Percentiles rank a stretch among this genome's conserved stretches.
These are phyloP conservation scores for Rhodotorula babjevae DNA, from an alignment of 768 basidiomycete species.

Conservation along the genomic window DNA sequence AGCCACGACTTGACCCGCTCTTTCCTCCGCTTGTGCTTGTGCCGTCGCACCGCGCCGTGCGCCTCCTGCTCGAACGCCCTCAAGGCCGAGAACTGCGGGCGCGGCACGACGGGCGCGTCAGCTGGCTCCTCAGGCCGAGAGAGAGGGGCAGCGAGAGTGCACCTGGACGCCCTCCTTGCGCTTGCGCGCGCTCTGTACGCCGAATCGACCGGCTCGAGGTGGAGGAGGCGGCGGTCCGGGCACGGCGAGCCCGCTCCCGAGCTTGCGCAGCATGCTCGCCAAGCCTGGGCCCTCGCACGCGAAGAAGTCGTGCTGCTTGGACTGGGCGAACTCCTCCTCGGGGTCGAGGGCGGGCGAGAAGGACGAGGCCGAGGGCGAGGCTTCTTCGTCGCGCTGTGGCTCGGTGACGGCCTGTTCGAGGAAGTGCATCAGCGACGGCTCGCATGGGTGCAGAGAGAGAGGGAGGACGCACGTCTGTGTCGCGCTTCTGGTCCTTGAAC, in stretches of 20 bases:
- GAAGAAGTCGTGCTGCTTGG: slow-evolving; percentile 24
- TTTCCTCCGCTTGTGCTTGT: background rate
- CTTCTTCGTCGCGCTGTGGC: slow-evolving; percentile 29
- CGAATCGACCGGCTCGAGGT: background rate
- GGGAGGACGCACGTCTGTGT: slow-evolving; percentile 24
- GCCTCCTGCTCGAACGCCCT: slow-evolving; percentile 13
- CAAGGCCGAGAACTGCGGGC: slow-evolving; percentile 18
- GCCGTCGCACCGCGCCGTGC: background rate
- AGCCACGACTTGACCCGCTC: background rate
- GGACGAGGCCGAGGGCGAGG: background rate
- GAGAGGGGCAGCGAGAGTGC: background rate
- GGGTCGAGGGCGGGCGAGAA: background rate
- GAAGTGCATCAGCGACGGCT: background rate
- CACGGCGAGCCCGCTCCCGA: slow-evolving; percentile 14
- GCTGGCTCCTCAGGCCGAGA: no score
- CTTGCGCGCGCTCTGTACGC: background rate
- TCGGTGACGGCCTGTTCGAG: slow-evolving; percentile 22
- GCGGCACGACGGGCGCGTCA: background rate
- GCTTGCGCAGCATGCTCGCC: slow-evolving; percentile 30
- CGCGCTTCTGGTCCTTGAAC: slow-evolving; percentile 38
- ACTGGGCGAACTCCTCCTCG: slow-evolving; percentile 11
- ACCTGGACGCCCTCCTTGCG: background rate
- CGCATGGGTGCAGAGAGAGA: no score
- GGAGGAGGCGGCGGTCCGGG: no score
- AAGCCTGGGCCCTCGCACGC: slow-evolving; percentile 36